Evolutionary conservation across 1,284 basidiomycete genomes (phyloP).

Genomic region (Volvariella surrecta): DNA sequence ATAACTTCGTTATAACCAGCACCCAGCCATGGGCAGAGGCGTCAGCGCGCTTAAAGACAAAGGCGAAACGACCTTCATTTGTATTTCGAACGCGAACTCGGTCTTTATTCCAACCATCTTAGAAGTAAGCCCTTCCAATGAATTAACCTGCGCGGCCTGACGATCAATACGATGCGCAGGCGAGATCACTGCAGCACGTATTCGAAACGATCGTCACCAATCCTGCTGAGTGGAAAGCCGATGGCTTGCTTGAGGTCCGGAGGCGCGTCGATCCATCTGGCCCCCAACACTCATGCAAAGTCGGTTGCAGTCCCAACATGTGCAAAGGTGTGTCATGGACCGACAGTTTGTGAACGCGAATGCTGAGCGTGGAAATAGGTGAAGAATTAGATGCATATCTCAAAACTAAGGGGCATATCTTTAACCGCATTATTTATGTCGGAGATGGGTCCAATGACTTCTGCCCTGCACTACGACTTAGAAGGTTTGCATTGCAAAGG

Average conservation of each 20-base stretch:
- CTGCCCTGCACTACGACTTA: constrained; percentile 81
- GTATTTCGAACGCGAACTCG: constrained; percentile 90
- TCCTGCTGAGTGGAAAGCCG: constrained; percentile 75
- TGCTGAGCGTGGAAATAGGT: constrained; percentile 35
- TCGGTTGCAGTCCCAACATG: constrained; percentile 96
- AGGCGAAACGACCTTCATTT: constrained; percentile 74
- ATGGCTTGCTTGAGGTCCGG: constrained; percentile 70
- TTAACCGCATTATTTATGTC: constrained; percentile 82
- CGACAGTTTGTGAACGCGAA: not conserved
- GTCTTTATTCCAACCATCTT: constrained; percentile 91
- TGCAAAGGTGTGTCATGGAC: constrained; percentile 70
- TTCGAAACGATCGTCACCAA: constrained; percentile 92
- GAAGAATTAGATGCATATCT: constrained; percentile 85
- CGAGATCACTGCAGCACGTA: constrained; percentile 63
- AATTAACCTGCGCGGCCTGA: no score
- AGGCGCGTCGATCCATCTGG: constrained; percentile 70
- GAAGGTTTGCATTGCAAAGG: constrained; percentile 40
- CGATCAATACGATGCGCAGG: no score
- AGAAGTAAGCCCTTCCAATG: constrained; percentile 43
- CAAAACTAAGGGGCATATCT: constrained; percentile 56
- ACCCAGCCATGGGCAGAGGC: constrained; percentile 94
- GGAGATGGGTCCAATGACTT: constrained; percentile 97
- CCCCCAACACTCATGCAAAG: constrained; percentile 76
- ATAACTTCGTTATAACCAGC: constrained; percentile 39
- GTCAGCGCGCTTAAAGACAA: constrained; percentile 68